Percentiles rank a stretch among this genome's conserved stretches.
These are phyloP conservation scores for Talaromyces sp. DNA, from an alignment of 2,329 filamentous ascomycete species.

Conservation along the genomic window DNA sequence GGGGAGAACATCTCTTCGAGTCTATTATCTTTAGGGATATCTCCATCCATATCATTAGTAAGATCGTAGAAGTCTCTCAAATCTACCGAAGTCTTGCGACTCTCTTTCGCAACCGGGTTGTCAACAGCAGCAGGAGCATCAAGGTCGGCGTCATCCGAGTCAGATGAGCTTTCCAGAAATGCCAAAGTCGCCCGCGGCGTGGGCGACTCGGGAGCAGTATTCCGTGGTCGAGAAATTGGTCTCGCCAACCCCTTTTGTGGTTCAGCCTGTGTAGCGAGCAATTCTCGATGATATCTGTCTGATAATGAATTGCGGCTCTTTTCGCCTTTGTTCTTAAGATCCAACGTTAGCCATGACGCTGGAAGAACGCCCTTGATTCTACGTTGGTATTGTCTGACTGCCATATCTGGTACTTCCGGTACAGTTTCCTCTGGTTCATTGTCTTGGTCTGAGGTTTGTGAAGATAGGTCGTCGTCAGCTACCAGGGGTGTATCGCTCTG, in stretches of 20 bases:
- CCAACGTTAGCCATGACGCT: constrained; percentile 48
- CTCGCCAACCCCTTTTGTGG: constrained; percentile 36
- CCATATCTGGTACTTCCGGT: constrained; percentile 24
- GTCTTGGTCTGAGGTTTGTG: constrained; percentile 10
- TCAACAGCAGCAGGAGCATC: constrained; percentile 11
- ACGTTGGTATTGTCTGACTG: constrained; percentile 38
- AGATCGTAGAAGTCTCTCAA: constrained; percentile 28
- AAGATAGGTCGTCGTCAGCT: neutral
- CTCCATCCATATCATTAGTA: constrained; percentile 27
- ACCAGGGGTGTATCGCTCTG: neutral
- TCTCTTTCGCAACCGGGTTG: constrained; percentile 11
- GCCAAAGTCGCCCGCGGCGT: constrained; percentile 21
- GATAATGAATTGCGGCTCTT: constrained; percentile 24
- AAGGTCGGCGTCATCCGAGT: constrained; percentile 27
- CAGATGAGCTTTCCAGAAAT: constrained; percentile 32
- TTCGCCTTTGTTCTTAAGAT: constrained; percentile 37
- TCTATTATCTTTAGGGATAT: constrained; percentile 43
- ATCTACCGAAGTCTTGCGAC: constrained; percentile 21
- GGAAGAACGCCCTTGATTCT: constrained; percentile 51
- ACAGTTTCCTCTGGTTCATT: constrained; percentile 17
- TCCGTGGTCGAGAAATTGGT: constrained; percentile 31
- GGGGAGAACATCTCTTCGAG: constrained; percentile 44
- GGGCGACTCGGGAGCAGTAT: constrained; percentile 21
- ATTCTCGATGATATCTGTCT: constrained; percentile 24
- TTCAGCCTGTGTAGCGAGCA: constrained; percentile 23